Percentiles rank a stretch among this genome's conserved stretches.
phyloP scores from a whole-genome alignment of 768 basidiomycete genomes.

The Chalciporus piperatus region DNA sequence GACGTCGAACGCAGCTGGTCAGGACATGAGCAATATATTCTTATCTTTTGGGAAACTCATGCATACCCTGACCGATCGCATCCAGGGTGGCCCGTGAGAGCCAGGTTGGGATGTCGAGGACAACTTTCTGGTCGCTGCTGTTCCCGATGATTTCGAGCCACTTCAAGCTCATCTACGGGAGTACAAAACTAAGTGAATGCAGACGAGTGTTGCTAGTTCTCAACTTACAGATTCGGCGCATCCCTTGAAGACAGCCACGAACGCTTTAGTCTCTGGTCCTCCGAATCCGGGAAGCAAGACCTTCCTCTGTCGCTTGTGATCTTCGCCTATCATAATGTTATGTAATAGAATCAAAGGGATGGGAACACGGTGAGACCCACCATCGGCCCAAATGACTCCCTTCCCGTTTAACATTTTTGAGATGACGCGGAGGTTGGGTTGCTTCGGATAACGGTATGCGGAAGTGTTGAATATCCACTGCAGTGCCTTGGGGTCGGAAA shows the following conservation, averaged over 20 bases:
- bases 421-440: slow-evolving; percentile 19
- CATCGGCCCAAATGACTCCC: slow-evolving; percentile 41
- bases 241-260: slow-evolving; percentile 46
- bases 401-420: slow-evolving; percentile 26
- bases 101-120: slow-evolving; percentile 27
- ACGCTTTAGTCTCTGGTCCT: slow-evolving; percentile 47
- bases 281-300: slow-evolving; percentile 58
- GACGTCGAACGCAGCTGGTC: slow-evolving; percentile 45
- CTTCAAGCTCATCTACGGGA: slow-evolving; percentile 19
- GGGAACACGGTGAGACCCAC: slow-evolving; percentile 18
- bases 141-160: slow-evolving; percentile 22
- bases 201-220: neutral
- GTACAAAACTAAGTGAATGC: neutral
- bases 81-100: slow-evolving; percentile 47
- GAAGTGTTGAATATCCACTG: slow-evolving; percentile 40
- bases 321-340: slow-evolving; percentile 29
- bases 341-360: slow-evolving; percentile 12
- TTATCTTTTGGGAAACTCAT: neutral
- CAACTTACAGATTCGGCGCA: slow-evolving; percentile 27
- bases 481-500: slow-evolving; percentile 48
- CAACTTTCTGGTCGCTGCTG: slow-evolving; percentile 7
- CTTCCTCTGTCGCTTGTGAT: slow-evolving; percentile 52
- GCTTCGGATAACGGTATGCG: slow-evolving; percentile 43
- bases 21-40: neutral
- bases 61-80: slow-evolving; percentile 47